Percentiles rank a stretch among this genome's conserved stretches.
phyloP scores from a whole-genome alignment of 1,284 basidiomycete genomes.

The Cryptococcus sp. region DNA sequence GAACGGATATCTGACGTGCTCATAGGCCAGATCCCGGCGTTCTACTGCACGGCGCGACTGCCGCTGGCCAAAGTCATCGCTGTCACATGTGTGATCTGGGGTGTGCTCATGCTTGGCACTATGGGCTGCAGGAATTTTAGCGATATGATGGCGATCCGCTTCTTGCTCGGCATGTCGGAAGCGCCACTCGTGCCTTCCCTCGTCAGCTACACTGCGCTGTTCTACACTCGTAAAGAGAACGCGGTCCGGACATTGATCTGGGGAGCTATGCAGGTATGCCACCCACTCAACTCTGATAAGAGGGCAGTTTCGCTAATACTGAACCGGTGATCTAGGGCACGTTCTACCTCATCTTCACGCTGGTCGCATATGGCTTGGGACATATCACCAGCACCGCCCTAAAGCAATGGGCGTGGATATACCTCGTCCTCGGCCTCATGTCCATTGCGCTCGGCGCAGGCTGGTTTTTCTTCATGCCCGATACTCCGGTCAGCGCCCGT shows the following conservation, averaged over 20 bases:
- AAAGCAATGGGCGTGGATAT: conserved; percentile 20
- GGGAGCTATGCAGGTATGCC: conserved; percentile 22
- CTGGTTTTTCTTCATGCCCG: conserved; percentile 35
- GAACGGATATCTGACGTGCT: no score
- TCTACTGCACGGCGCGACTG: conserved; percentile 13
- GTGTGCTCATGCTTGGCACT: conserved; percentile 15
- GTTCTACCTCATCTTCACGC: conserved; percentile 20
- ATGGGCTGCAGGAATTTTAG: conserved; percentile 16
- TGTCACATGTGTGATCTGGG: conserved; percentile 15
- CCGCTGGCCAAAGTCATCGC: conserved; percentile 18
- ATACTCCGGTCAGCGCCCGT: conserved; percentile 39
- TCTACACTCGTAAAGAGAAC: conserved; percentile 12
- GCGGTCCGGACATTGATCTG: conserved; percentile 18
- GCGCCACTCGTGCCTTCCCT: conserved; percentile 13
- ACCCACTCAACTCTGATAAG: background rate
- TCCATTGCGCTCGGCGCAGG: conserved; percentile 13
- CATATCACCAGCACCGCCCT: conserved; percentile 12
- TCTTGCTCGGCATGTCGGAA: conserved; percentile 6
- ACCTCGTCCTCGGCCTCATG: conserved; percentile 16
- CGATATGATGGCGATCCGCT: conserved; percentile 7
- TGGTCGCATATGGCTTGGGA: conserved; percentile 20
- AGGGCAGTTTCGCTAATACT: background rate
- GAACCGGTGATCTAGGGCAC: conserved; percentile 8
- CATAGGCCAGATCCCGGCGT: conserved; percentile 14
- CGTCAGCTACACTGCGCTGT: conserved; percentile 10